These are phyloP conservation scores for Xylariomycetidae sp. DNA, from an alignment of 2,329 filamentous ascomycete species.

Conservation along the genomic window DNA sequence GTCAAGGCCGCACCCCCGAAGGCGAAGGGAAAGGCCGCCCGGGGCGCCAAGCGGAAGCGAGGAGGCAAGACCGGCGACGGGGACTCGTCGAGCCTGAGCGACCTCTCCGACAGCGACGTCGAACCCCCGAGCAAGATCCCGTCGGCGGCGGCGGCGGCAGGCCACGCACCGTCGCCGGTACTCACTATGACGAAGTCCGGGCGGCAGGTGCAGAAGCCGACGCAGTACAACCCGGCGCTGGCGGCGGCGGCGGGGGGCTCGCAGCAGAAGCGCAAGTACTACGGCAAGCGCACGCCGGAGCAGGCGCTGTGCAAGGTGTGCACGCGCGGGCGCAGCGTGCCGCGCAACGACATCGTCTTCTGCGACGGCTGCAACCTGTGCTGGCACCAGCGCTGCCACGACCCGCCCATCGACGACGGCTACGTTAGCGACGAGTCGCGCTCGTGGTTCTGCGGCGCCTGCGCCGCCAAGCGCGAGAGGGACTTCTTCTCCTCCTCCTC, in stretches of 20 bases:
- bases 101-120: conserved; percentile 22
- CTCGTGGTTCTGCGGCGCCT: conserved; percentile 66
- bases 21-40: conserved; percentile 11
- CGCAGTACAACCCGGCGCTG: conserved; percentile 49
- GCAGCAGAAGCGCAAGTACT: conserved; percentile 32
- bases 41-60: conserved; percentile 30
- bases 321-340: conserved; percentile 62
- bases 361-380: conserved; percentile 75
- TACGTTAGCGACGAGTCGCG: conserved; percentile 60
- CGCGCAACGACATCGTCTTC: conserved; percentile 76
- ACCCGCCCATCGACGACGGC: conserved; percentile 65
- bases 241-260: conserved; percentile 11
- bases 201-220: conserved; percentile 61
- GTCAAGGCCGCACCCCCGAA: conserved; percentile 11
- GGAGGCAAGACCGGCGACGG: conserved; percentile 20
- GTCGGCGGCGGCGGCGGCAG: conserved; percentile 47
- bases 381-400: conserved; percentile 79
- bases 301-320: conserved; percentile 66
- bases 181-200: conserved; percentile 74
- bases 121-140: conserved; percentile 20
- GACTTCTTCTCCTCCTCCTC: too few species aligned
- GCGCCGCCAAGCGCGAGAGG: conserved; percentile 43
- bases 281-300: conserved; percentile 55
- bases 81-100: conserved; percentile 21
- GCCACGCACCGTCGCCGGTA: too few species aligned